A percentile compares a stretch with the other conserved stretches of the same genome.
phyloP scores from a whole-genome alignment of 441 rosid genomes.

The Codiaeum variegatum region DNA sequence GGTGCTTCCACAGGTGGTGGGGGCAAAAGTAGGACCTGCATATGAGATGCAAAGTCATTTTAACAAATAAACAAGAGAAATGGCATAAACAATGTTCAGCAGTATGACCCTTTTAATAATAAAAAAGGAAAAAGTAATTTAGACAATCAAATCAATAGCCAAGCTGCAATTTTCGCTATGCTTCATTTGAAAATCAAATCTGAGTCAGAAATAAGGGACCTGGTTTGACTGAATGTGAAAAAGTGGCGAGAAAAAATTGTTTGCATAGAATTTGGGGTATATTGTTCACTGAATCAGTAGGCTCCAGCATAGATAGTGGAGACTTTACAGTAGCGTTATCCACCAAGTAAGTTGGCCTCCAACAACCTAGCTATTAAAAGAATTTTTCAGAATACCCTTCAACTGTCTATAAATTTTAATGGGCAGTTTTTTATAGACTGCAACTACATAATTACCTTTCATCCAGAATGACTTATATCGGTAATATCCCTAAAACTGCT shows the following conservation, averaged over 20 bases:
- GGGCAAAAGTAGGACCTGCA: conserved; percentile 67
- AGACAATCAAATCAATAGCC: background rate
- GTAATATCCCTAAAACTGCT: background rate
- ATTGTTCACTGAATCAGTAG: conserved; percentile 4
- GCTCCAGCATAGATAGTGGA: background rate
- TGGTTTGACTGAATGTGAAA: background rate
- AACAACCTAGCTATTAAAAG: background rate
- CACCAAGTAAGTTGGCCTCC: background rate
- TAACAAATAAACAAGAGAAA: conserved; percentile 24
- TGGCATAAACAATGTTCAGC: background rate
- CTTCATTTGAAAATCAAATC: background rate
- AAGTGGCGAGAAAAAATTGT: background rate
- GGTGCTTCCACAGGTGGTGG: conserved; percentile 53
- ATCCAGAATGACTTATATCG: background rate
- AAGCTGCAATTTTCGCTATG: background rate
- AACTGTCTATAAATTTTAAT: background rate
- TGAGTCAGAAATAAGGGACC: background rate
- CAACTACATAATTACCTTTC: background rate
- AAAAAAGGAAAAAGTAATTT: background rate
- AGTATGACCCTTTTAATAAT: background rate
- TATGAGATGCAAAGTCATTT: conserved; percentile 25
- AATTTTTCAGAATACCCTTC: background rate
- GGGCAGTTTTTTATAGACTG: too few relatives aligned
- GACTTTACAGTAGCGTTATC: background rate
- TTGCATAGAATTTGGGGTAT: background rate